phyloP scores from a whole-genome alignment of 2,329 filamentous ascomycete species.

The Sporothrix protearum region DNA sequence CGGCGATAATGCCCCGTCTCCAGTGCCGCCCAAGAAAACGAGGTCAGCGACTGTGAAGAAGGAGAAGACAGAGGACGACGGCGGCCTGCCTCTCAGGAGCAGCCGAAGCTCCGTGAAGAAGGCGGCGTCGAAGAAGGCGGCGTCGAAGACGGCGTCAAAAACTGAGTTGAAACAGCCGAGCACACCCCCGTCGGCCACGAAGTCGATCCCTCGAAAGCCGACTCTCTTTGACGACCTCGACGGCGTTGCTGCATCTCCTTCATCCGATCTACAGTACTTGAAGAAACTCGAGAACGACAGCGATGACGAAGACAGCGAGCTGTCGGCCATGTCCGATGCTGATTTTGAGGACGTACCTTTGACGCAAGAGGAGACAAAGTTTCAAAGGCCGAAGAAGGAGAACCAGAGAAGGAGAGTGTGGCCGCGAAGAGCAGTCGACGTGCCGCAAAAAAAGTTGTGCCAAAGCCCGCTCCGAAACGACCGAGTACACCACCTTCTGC shows the following conservation, averaged over 20 bases:
- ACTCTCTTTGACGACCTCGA: slow-evolving; percentile 62
- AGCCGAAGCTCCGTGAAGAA: not conserved
- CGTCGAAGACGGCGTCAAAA: not conserved
- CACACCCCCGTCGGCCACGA: not conserved
- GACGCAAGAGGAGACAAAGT: slow-evolving; percentile 38
- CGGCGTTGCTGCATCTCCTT: slow-evolving; percentile 44
- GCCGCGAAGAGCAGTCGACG: not conserved
- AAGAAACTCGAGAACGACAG: not conserved
- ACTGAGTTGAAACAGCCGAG: not conserved
- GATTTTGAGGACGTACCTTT: slow-evolving; percentile 54
- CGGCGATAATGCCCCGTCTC: slow-evolving; percentile 39
- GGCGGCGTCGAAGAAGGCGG: not conserved
- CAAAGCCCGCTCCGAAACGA: not conserved
- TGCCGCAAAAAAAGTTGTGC: not conserved
- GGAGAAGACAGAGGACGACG: slow-evolving; percentile 23
- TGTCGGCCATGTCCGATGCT: slow-evolving; percentile 54
- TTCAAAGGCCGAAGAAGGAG: slow-evolving; percentile 27
- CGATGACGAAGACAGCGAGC: slow-evolving; percentile 39
- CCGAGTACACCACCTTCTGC: not conserved
- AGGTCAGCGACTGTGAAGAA: slow-evolving; percentile 30
- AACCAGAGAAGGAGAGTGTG: not conserved
- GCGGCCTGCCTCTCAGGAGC: not conserved
- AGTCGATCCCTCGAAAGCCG: slow-evolving; percentile 45
- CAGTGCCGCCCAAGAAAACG: slow-evolving; percentile 37
- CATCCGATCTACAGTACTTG: slow-evolving; percentile 40